These are phyloP conservation scores for Tolypocladium guangdongense DNA, from an alignment of 2,329 filamentous ascomycete species.

Conservation along the genomic window DNA sequence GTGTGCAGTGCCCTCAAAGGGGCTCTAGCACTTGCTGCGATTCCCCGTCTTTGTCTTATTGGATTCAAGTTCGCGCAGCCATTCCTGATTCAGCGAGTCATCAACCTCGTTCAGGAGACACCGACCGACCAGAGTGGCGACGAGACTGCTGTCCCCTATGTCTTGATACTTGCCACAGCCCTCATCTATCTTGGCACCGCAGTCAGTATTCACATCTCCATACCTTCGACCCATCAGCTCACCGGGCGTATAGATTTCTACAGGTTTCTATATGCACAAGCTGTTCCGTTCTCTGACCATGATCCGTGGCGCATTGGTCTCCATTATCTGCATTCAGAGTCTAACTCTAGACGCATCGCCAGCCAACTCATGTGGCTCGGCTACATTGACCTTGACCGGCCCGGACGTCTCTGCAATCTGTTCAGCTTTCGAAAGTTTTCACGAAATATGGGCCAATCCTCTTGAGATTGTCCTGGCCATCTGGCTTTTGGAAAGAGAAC, in stretches of 20 bases:
- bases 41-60: slow-evolving; percentile 6
- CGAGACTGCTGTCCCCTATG: slow-evolving; percentile 2
- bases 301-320: slow-evolving; percentile 17
- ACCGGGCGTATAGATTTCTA: slow-evolving; percentile 3
- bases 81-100: slow-evolving; percentile 8
- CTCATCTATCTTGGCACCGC: slow-evolving; percentile 8
- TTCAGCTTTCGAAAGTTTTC: slow-evolving; percentile 21
- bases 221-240: background rate
- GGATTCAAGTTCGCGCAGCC: slow-evolving; percentile 12
- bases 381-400: slow-evolving; percentile 32
- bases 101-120: background rate
- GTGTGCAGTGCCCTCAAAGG: background rate
- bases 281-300: slow-evolving; percentile 17
- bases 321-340: slow-evolving; percentile 15
- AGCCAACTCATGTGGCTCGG: slow-evolving; percentile 17
- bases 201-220: background rate
- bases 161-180: slow-evolving; percentile 7
- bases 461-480: slow-evolving; percentile 32
- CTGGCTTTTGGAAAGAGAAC: slow-evolving; percentile 32
- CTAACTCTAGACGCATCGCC: slow-evolving; percentile 11
- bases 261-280: slow-evolving; percentile 13
- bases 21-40: background rate
- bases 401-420: slow-evolving; percentile 30
- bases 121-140: too few species aligned
- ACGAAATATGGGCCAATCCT: slow-evolving; percentile 28